Base-by-base conservation (phyloP, 2,329 filamentous ascomycete genomes). In the Diaporthe capsici region DNA sequence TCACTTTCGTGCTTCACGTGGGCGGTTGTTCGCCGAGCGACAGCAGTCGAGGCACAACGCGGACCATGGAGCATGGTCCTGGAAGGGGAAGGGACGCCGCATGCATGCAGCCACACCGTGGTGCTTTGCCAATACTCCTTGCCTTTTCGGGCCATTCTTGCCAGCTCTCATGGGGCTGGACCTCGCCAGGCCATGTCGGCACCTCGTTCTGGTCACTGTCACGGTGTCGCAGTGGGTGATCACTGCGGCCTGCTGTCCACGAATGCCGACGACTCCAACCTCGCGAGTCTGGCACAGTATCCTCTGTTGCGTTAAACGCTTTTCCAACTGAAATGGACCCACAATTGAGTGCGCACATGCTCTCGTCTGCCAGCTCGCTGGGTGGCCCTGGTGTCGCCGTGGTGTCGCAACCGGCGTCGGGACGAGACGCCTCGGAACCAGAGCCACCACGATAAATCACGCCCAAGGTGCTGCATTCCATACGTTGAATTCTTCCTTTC, bases 381-480 rank as follows among this genome's bases (percentile, higher is more conserved):
- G 65, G 31, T 39, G 34, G 34, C 22, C 47, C 47, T 68, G 65
- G 65, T 68, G 61, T 49, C 10, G 61, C 42, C 28, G 9, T 37
- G 57, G 68, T 73, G 61, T 70, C 49, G 61, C 61, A 49, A 63
- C 28, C 53, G 60, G 71, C 39, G 34, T 71, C 71, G 61, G 61
- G 61, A 65, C 65, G 61, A 72, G 65, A 51, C 72, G 72, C 67
- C 25, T 31, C 42, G 67, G 22, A 63, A 63, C 42, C 42, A 73
- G n/a, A 42, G 34, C 34, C n/a, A 44, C 28, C 58, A 44, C 8
- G 22, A 55, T 39, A 55, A n/a, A 51, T 61, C 47, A 53, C 60
- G 71, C 71, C 28, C 44, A 31, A 20, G 47, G 42, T 51, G 34
- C n/a, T 61, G 31, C 28, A 31, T 13, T 34, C 15, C 28, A 25